phyloP scores from a whole-genome alignment of 768 basidiomycete species.

The Inosperma sp. region DNA sequence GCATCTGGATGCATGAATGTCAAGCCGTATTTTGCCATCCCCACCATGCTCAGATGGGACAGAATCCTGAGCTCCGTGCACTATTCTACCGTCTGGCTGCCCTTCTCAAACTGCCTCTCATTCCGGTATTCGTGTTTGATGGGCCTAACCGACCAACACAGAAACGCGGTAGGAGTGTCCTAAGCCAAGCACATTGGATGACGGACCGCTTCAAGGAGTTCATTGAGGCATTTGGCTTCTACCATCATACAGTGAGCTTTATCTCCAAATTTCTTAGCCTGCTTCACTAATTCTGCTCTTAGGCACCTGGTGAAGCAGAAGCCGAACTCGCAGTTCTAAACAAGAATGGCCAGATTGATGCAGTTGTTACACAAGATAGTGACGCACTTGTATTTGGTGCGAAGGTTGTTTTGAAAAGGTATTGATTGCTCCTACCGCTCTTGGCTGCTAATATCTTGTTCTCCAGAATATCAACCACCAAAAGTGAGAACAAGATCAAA shows the following conservation, averaged over 20 bases:
- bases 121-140: slow-evolving; percentile 48
- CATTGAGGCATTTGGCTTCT: slow-evolving; percentile 41
- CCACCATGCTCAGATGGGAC: slow-evolving; percentile 18
- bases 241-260: slow-evolving; percentile 23
- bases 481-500: neutral
- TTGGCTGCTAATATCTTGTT: neutral
- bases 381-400: slow-evolving; percentile 23
- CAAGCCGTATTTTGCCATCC: slow-evolving; percentile 9
- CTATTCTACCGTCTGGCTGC: slow-evolving; percentile 40
- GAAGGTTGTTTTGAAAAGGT: neutral
- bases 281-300: neutral
- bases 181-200: slow-evolving; percentile 25
- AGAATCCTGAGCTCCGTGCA: slow-evolving; percentile 39
- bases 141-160: slow-evolving; percentile 37
- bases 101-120: slow-evolving; percentile 35
- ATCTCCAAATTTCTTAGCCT: neutral
- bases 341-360: slow-evolving; percentile 14
- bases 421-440: neutral
- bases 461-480: neutral
- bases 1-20: slow-evolving; percentile 15
- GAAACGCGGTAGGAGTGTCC: slow-evolving; percentile 35
- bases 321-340: slow-evolving; percentile 21
- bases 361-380: slow-evolving; percentile 17
- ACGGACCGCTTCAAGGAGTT: slow-evolving; percentile 26
- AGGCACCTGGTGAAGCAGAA: slow-evolving; percentile 23